These are phyloP conservation scores for Melampsora larici-populina DNA, from an alignment of 1,284 basidiomycete species.

Conservation along the genomic window DNA sequence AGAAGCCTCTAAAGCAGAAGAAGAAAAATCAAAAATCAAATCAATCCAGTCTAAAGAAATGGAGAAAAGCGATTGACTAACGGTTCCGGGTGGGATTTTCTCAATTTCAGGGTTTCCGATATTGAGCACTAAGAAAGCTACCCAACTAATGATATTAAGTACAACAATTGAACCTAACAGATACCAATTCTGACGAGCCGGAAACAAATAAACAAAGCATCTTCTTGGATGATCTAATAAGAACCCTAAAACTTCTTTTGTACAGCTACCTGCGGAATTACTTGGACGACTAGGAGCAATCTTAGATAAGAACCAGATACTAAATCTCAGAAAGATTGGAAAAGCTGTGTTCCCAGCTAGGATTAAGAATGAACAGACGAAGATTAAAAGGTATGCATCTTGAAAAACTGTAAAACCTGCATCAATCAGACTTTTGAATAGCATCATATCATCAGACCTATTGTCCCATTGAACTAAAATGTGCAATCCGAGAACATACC, in stretches of 20 bases:
- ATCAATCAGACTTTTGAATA: slow-evolving; percentile 23
- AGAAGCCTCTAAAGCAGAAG: slow-evolving; percentile 56
- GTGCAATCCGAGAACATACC: slow-evolving; percentile 41
- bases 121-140: slow-evolving; percentile 82
- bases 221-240: slow-evolving; percentile 92
- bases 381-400: slow-evolving; percentile 73
- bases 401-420: slow-evolving; percentile 55
- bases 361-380: neutral
- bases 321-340: slow-evolving; percentile 52
- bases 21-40: neutral
- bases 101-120: slow-evolving; percentile 73
- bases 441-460: neutral
- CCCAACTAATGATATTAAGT: slow-evolving; percentile 82
- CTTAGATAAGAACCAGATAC: slow-evolving; percentile 68
- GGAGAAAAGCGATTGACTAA: slow-evolving; percentile 58
- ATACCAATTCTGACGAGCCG: slow-evolving; percentile 86
- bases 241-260: slow-evolving; percentile 80
- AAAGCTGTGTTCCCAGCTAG: slow-evolving; percentile 43
- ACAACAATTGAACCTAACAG: slow-evolving; percentile 66
- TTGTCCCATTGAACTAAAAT: neutral
- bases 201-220: slow-evolving; percentile 90
- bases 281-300: slow-evolving; percentile 61
- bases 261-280: slow-evolving; percentile 50
- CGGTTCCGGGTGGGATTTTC: slow-evolving; percentile 64
- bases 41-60: neutral